Conservation (phyloP, 345 rosid species). For the Camelina hispida region DNA sequence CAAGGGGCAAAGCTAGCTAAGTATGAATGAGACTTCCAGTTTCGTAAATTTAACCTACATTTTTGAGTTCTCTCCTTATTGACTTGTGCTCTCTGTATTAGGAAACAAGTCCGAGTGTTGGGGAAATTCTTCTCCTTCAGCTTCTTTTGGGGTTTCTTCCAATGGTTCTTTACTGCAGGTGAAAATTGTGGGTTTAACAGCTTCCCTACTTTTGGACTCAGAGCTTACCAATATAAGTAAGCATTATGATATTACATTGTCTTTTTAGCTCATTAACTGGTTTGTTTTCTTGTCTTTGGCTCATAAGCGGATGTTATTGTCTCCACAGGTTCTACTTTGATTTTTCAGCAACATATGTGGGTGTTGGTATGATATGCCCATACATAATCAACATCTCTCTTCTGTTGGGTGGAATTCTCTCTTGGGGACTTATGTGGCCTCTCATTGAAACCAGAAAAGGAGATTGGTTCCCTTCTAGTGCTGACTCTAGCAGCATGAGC, state of each 20-base stretch:
- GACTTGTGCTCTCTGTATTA: constrained; percentile 33
- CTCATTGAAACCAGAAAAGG: constrained; percentile 69
- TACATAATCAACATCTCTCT: constrained; percentile 81
- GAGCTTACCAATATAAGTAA: constrained; percentile 64
- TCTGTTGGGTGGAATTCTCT: constrained; percentile 75
- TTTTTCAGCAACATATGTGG: constrained; percentile 87
- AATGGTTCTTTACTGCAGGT: constrained; percentile 67
- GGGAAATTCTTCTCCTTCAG: constrained; percentile 72
- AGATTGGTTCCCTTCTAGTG: constrained; percentile 63
- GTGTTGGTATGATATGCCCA: constrained; percentile 95
- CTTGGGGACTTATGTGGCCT: constrained; percentile 96
- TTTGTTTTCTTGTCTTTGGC: constrained; percentile 7
- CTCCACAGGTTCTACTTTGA: constrained; percentile 82
- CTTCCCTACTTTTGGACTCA: constrained; percentile 80
- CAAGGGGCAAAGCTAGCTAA: constrained; percentile 87
- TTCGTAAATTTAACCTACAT: not conserved
- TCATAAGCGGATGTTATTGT: not conserved
- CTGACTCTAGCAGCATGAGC: constrained; percentile 58
- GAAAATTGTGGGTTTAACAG: constrained; percentile 80
- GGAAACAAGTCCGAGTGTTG: constrained; percentile 64
- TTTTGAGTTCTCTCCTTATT: not conserved
- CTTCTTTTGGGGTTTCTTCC: constrained; percentile 78
- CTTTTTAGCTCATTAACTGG: constrained; percentile 18
- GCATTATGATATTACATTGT: not conserved
- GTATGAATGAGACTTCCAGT: constrained; percentile 47